Conservation (phyloP, 2,329 filamentous ascomycete species). For the Ceratocystis cacaofunesta region DNA sequence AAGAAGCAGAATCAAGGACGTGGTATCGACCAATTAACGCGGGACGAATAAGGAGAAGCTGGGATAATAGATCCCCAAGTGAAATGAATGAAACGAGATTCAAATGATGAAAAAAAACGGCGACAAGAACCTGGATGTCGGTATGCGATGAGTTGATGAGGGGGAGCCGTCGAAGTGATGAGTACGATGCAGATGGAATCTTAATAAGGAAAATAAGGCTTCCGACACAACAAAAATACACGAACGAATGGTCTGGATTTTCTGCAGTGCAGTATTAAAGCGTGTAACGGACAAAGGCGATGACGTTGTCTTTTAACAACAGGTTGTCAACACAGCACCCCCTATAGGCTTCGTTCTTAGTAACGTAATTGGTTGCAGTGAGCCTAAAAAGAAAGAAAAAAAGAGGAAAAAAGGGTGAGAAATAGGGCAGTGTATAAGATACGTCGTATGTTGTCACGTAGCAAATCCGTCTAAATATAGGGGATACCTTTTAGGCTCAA, state of each 20-base stretch:
- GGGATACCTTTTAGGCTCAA: too few relatives aligned
- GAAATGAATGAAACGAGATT: neutral
- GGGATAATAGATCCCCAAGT: neutral
- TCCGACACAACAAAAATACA: neutral
- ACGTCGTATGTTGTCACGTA: too few relatives aligned
- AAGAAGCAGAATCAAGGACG: neutral
- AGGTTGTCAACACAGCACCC: neutral
- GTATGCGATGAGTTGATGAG: neutral
- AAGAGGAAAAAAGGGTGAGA: neutral
- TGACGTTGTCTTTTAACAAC: constrained; percentile 1
- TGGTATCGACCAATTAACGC: neutral
- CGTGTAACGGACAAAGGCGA: neutral
- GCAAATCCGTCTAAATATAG: too few relatives aligned
- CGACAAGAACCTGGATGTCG: neutral
- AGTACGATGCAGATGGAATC: neutral
- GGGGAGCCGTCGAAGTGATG: neutral
- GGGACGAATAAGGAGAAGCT: constrained; percentile 1
- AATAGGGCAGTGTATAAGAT: too few relatives aligned
- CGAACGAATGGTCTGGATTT: neutral
- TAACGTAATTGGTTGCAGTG: constrained; percentile 6
- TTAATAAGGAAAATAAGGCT: neutral
- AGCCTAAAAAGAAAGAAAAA: constrained; percentile 19
- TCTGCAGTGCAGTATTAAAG: neutral
- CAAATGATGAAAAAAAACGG: neutral
- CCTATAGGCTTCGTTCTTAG: too few relatives aligned